A percentile compares a stretch with the other conserved stretches of the same genome.
Evolutionary conservation across 108 stramenopile genomes (phyloP).

Genomic region (Asterionellopsis glacialis): DNA sequence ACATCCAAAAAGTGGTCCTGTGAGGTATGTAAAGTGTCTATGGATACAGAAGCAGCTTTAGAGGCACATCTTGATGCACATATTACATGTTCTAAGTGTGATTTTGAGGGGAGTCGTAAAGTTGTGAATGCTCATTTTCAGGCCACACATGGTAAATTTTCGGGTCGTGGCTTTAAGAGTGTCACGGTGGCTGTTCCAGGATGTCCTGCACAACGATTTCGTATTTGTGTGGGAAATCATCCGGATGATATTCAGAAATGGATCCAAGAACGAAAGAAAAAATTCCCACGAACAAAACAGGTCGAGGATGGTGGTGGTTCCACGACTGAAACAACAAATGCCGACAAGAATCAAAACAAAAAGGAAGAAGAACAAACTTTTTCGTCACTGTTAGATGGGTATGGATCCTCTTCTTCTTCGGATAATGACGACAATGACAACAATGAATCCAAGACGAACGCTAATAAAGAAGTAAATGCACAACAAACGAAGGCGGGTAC

Average conservation of each 20-base stretch:
- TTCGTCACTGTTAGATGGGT: conserved; percentile 68
- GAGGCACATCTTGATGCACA: conserved; percentile 35
- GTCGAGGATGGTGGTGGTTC: not conserved
- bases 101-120: conserved; percentile 40
- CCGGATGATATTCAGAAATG: conserved; percentile 81
- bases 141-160: conserved; percentile 55
- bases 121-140: conserved; percentile 53
- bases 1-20: conserved; percentile 17
- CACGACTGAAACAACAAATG: too few relatives aligned
- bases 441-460: not conserved
- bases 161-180: conserved; percentile 76
- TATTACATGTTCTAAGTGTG: conserved; percentile 40
- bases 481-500: not conserved
- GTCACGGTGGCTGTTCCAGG: conserved; percentile 74
- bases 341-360: conserved; percentile 5
- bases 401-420: conserved; percentile 68
- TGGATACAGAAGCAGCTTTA: conserved; percentile 30
- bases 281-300: conserved; percentile 48
- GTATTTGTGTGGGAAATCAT: conserved; percentile 84
- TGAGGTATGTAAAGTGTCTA: conserved; percentile 31
- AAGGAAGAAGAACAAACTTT: conserved; percentile 19
- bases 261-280: conserved; percentile 76
- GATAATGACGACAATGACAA: conserved; percentile 23
- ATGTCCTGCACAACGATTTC: conserved; percentile 66
- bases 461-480: not conserved